Conservation (phyloP, 768 basidiomycete genomes). For the Kwoniella sp. region DNA sequence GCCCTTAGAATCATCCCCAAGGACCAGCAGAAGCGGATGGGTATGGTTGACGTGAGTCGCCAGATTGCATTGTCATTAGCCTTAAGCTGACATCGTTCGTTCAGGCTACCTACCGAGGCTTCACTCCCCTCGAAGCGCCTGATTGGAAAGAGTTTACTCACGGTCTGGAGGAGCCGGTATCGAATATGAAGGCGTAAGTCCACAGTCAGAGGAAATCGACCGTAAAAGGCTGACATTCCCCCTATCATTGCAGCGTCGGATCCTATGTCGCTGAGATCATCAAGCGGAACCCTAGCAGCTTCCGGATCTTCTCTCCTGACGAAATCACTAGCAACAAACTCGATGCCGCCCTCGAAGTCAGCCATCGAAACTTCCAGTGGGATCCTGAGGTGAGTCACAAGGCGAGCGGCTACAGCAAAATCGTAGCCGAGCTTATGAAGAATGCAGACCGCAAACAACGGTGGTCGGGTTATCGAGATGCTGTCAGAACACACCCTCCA, state of each 20-base stretch:
- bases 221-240: neutral
- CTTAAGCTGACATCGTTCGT: neutral
- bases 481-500: slow-evolving; percentile 58
- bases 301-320: slow-evolving; percentile 90
- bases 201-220: neutral
- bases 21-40: slow-evolving; percentile 60
- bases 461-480: slow-evolving; percentile 84
- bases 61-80: neutral
- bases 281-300: slow-evolving; percentile 70
- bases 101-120: slow-evolving; percentile 66
- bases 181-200: slow-evolving; percentile 70
- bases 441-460: slow-evolving; percentile 62
- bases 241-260: slow-evolving; percentile 53
- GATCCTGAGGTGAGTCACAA: slow-evolving; percentile 59
- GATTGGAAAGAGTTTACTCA: slow-evolving; percentile 66
- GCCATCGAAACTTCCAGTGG: slow-evolving; percentile 79
- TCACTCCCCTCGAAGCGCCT: slow-evolving; percentile 66
- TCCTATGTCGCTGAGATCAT: slow-evolving; percentile 57
- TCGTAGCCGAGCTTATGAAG: neutral
- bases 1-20: slow-evolving; percentile 53
- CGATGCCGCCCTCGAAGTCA: slow-evolving; percentile 70
- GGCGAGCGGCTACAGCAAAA: neutral
- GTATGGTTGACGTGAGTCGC: slow-evolving; percentile 61
- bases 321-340: slow-evolving; percentile 86
- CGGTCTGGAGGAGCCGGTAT: slow-evolving; percentile 65